Conservation (phyloP, 805 yeast genomes). For the Barnettozyma californica region DNA sequence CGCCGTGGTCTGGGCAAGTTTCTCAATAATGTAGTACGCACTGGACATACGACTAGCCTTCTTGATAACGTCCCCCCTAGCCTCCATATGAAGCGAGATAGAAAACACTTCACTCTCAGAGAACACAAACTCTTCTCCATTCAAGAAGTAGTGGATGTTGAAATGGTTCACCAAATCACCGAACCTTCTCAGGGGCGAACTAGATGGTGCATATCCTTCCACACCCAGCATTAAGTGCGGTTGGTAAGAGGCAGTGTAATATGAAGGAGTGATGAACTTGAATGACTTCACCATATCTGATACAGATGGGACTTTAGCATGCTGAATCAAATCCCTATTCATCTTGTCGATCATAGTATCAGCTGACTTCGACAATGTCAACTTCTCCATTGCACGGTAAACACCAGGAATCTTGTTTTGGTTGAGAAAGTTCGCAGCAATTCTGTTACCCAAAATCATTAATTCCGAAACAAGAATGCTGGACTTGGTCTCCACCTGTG, state of each 20-base stretch:
- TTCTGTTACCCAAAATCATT: constrained; percentile 76
- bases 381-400: constrained; percentile 29
- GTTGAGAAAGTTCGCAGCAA: constrained; percentile 45
- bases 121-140: constrained; percentile 26
- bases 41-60: constrained; percentile 26
- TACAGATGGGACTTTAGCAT: constrained; percentile 24
- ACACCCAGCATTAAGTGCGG: constrained; percentile 64
- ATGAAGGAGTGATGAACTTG: constrained; percentile 48
- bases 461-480: constrained; percentile 70
- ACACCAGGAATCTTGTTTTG: constrained; percentile 46
- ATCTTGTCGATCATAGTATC: constrained; percentile 20
- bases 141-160: constrained; percentile 51
- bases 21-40: constrained; percentile 33
- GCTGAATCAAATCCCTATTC: constrained; percentile 17
- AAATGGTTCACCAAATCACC: constrained; percentile 79
- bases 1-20: constrained; percentile 19
- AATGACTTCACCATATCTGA: constrained; percentile 40
- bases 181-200: constrained; percentile 85
- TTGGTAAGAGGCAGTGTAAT: constrained; percentile 38
- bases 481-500: constrained; percentile 38
- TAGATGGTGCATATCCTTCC: constrained; percentile 60
- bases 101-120: constrained; percentile 29
- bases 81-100: constrained; percentile 38
- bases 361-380: constrained; percentile 24
- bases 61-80: constrained; percentile 37